Evolutionary conservation across 2,329 filamentous ascomycete species (phyloP).

Genomic region (Lachnellula occidentalis): DNA sequence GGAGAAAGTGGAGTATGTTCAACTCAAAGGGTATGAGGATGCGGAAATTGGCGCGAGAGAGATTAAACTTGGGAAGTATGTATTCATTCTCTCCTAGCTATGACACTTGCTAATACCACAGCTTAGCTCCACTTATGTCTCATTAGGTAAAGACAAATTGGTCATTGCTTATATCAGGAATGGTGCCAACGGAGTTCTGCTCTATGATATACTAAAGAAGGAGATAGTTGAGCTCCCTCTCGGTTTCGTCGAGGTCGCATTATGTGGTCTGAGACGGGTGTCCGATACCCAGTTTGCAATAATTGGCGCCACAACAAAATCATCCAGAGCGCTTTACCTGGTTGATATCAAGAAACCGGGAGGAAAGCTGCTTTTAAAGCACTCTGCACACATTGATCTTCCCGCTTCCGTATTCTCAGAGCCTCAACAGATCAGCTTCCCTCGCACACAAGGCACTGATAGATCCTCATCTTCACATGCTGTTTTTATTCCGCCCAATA

Average conservation of each 20-base stretch:
- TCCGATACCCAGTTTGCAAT: conserved; percentile 35
- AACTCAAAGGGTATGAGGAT: conserved; percentile 36
- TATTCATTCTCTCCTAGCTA: conserved; percentile 1
- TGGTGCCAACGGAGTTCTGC: conserved; percentile 33
- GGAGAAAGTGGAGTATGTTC: conserved; percentile 28
- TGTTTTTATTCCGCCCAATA: conserved; percentile 45
- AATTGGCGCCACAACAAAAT: conserved; percentile 33
- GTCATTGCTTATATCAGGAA: conserved; percentile 30
- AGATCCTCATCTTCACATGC: conserved; percentile 20
- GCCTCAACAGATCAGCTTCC: conserved; percentile 35
- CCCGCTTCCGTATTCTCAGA: conserved; percentile 32
- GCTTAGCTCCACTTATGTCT: conserved; percentile 37
- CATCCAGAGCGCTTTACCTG: conserved; percentile 33
- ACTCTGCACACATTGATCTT: conserved; percentile 32
- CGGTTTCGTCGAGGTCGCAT: conserved; percentile 30
- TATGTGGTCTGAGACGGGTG: conserved; percentile 30
- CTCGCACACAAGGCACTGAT: conserved; percentile 22
- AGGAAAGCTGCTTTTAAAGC: conserved; percentile 30
- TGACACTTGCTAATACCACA: conserved; percentile 23
- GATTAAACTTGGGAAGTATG: conserved; percentile 16
- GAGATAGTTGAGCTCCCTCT: conserved; percentile 31
- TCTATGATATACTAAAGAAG: conserved; percentile 34
- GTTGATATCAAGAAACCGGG: conserved; percentile 28
- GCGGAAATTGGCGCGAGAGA: conserved; percentile 35
- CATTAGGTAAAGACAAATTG: conserved; percentile 33